Conservation (phyloP, 75 land plant species). For the Picea glauca region DNA sequence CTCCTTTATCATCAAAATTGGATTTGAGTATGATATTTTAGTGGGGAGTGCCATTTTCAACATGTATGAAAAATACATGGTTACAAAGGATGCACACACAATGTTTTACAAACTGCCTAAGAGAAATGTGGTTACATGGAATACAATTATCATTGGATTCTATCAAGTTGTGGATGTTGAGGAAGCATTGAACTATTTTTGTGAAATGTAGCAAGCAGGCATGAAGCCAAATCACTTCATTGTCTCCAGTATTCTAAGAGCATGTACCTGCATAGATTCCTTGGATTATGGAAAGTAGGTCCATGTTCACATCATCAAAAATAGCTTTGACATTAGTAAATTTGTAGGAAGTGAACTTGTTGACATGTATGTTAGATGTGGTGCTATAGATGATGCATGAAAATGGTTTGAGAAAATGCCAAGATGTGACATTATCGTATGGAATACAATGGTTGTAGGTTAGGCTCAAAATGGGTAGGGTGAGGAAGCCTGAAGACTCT, state of each 20-base stretch:
- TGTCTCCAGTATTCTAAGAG: constrained; percentile 24
- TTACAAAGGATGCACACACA: constrained; percentile 20
- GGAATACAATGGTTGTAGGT: constrained; percentile 43
- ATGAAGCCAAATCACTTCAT: constrained; percentile 29
- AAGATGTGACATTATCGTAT: constrained; percentile 36
- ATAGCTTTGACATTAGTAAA: constrained; percentile 19
- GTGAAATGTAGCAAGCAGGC: constrained; percentile 17
- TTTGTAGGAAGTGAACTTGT: constrained; percentile 47
- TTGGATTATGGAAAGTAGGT: constrained; percentile 16
- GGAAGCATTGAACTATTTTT: background rate
- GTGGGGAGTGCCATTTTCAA: constrained; percentile 36
- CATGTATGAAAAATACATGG: constrained; percentile 48
- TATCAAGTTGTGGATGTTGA: constrained; percentile 17
- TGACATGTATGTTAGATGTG: constrained; percentile 31
- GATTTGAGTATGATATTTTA: constrained; percentile 23
- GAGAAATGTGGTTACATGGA: constrained; percentile 33
- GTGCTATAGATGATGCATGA: constrained; percentile 30
- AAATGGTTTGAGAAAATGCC: constrained; percentile 26
- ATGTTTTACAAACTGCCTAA: constrained; percentile 23
- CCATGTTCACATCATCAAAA: too few species aligned
- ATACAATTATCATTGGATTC: constrained; percentile 33
- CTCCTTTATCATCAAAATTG: constrained; percentile 16
- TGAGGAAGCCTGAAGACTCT: constrained; percentile 28
- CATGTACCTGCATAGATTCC: constrained; percentile 11
- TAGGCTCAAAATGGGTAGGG: constrained; percentile 28